Evolutionary conservation across 23 red algal species (phyloP), one percentile per base, ranked within the genome.

Genomic region (Gracilaria vermiculophylla): DNA sequence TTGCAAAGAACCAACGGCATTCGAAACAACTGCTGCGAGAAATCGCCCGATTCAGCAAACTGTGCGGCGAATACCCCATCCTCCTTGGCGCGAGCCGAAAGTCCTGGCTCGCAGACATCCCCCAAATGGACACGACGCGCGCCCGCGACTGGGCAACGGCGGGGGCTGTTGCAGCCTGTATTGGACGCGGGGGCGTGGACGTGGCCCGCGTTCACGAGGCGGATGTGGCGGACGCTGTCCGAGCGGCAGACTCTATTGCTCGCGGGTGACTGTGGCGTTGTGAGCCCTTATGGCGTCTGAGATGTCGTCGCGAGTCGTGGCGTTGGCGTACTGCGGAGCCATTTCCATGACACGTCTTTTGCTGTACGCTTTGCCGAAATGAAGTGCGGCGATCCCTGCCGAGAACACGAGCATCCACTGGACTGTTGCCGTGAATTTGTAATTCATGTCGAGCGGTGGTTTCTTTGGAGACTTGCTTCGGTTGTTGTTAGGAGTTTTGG

Each of bases 61-160:
- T 25, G 36, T 23, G 77, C n/a, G 53, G 80, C 5, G 45, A 45
- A 37, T 67, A 56, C 42, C 87, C 87, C 21, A 27, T 41, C 12
- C 73, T 91, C 42, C 87, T 91, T 19, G 87, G 87, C 52, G 45
- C 45, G 8, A 91, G 87, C 32, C 58, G 87, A 15, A 91, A 91
- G 25, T 58, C 60, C 16, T 81, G 73, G 56, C 58, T 91, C 13
- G 2, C 14, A 19, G 42, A 11, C 24, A 6, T 66, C 2, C 28
- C 45, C 3, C 7, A 20, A 24, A 36, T 20, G 10, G 86, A 56
- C 71, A 58, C 65, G 31, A 53, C 0, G 0, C 78, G 72, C 14
- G 49, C 62, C 25, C 89, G 88, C n/a, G 96, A 98, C 55, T 98
- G 84, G 78, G 92, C 92, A 16, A 98, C 96, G 8, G 91, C 96